These are phyloP conservation scores for Mikania micrantha DNA, from an alignment of 129 eudicot genomes.

Conservation along the genomic window DNA sequence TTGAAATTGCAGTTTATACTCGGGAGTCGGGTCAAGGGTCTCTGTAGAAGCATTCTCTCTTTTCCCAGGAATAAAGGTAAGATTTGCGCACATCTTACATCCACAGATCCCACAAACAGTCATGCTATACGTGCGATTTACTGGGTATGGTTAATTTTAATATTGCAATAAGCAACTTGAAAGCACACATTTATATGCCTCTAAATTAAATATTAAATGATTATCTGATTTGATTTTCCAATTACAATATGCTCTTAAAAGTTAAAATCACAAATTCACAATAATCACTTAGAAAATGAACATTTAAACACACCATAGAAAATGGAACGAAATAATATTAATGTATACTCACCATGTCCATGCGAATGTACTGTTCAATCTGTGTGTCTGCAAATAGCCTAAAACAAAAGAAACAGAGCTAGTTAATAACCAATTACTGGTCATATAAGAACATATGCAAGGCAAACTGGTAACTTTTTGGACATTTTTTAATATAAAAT, in stretches of 20 bases:
- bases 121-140: too few relatives aligned
- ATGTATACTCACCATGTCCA: conserved; percentile 62
- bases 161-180: background rate
- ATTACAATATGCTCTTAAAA: too few relatives aligned
- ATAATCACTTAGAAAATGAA: background rate
- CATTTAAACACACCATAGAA: background rate
- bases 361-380: conserved; percentile 55
- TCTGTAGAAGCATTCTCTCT: too few relatives aligned
- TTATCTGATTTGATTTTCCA: background rate
- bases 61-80: too few relatives aligned
- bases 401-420: background rate
- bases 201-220: background rate
- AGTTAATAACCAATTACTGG: conserved; percentile 2
- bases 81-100: too few relatives aligned
- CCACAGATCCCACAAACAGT: too few relatives aligned
- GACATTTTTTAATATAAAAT: background rate
- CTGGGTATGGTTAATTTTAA: too few relatives aligned
- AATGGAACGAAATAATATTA: background rate
- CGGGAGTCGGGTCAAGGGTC: too few relatives aligned
- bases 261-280: background rate
- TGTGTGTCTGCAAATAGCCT: conserved; percentile 57
- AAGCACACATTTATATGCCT: background rate
- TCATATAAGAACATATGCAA: background rate
- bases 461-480: background rate
- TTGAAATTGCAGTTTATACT: too few relatives aligned